Evolutionary conservation across 2,329 filamentous ascomycete genomes (phyloP).

Genomic region (Lasiodiplodia theobromae): DNA sequence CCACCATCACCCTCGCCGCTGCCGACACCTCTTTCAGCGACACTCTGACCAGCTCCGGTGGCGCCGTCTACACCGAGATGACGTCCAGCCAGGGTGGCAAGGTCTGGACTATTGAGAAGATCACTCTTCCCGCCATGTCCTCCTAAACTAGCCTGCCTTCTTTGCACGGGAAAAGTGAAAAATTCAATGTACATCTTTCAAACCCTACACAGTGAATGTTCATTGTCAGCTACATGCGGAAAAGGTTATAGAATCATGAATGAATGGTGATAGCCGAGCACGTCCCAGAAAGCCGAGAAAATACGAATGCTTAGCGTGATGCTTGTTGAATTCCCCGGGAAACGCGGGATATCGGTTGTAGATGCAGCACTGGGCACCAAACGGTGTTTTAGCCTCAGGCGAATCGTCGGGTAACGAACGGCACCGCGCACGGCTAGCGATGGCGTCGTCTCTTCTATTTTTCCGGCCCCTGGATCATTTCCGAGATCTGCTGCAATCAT

Average conservation of each 20-base stretch:
- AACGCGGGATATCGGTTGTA: not conserved
- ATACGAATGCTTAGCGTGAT: not conserved
- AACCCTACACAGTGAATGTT: not conserved
- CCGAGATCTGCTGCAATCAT: not conserved
- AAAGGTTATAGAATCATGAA: not conserved
- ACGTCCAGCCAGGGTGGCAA: slow-evolving; percentile 12
- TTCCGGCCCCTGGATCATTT: not conserved
- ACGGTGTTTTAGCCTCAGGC: not conserved
- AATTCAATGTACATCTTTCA: not conserved
- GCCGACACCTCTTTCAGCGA: slow-evolving; percentile 41
- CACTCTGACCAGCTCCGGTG: slow-evolving; percentile 14
- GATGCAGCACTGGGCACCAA: not conserved
- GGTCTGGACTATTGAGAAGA: slow-evolving; percentile 24
- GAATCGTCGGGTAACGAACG: not conserved
- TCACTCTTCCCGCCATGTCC: slow-evolving; percentile 14
- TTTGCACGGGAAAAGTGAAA: not conserved
- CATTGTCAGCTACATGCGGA: not conserved
- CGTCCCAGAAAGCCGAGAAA: not conserved
- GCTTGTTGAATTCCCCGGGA: not conserved
- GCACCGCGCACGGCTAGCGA: not conserved
- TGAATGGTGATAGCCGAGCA: not conserved
- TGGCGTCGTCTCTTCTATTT: not conserved
- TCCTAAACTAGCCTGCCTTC: not conserved
- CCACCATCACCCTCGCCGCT: slow-evolving; percentile 47
- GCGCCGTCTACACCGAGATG: slow-evolving; percentile 17